Evolutionary conservation across 495 filamentous ascomycete species (phyloP).

Genomic region (Aspergillus bridgeri): DNA sequence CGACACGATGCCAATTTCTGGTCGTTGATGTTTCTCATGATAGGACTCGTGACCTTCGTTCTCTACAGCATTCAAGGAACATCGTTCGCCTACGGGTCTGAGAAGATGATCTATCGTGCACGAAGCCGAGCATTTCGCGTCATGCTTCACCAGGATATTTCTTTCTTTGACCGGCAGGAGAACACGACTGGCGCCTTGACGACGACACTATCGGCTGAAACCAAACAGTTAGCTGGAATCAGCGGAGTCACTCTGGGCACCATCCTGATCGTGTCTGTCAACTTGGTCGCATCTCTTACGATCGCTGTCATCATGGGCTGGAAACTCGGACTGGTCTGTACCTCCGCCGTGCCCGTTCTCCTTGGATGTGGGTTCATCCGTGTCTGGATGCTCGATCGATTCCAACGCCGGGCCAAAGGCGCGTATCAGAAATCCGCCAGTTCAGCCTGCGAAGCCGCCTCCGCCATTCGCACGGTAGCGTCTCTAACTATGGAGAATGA

Average conservation of each 20-base stretch:
- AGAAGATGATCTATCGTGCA: constrained; percentile 74
- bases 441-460: constrained; percentile 86
- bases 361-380: constrained; percentile 79
- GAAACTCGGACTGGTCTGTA: constrained; percentile 87
- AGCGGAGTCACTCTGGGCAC: constrained; percentile 79
- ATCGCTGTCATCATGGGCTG: constrained; percentile 72
- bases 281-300: constrained; percentile 63
- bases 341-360: constrained; percentile 70
- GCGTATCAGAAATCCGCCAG: constrained; percentile 72
- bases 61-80: constrained; percentile 66
- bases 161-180: constrained; percentile 79
- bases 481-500: constrained; percentile 78
- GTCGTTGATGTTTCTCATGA: constrained; percentile 89
- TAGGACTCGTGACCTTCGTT: constrained; percentile 71
- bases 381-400: constrained; percentile 72
- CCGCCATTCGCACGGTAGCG: constrained; percentile 90
- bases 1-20: constrained; percentile 78
- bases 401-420: constrained; percentile 65
- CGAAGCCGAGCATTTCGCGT: constrained; percentile 75
- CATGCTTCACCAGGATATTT: constrained; percentile 86
- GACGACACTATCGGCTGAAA: constrained; percentile 77
- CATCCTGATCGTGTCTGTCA: constrained; percentile 69
- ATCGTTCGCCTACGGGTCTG: constrained; percentile 78
- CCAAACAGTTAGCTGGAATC: constrained; percentile 77
- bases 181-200: constrained; percentile 80